These are phyloP conservation scores for Scheffersomyces lignicola DNA, from an alignment of 1,139 yeast genomes.

Conservation along the genomic window DNA sequence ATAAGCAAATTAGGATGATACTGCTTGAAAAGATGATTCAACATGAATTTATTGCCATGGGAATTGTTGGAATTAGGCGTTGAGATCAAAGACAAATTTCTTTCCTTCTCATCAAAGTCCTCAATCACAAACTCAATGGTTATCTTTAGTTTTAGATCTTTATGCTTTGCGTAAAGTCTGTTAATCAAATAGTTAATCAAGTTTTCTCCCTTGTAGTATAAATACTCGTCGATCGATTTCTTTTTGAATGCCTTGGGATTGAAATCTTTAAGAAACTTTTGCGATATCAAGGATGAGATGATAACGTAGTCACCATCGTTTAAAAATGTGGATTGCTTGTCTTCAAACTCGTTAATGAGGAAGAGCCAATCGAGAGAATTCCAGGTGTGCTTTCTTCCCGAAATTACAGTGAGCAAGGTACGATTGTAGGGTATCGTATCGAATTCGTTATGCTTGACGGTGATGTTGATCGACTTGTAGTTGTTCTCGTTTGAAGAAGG, in stretches of 20 bases:
- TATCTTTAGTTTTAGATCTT: slow-evolving; percentile 41
- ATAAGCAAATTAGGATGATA: slow-evolving; percentile 44
- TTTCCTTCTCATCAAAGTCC: slow-evolving; percentile 14
- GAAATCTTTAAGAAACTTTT: slow-evolving; percentile 22
- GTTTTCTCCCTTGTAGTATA: slow-evolving; percentile 40
- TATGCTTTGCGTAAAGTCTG: slow-evolving; percentile 18
- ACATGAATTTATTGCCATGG: slow-evolving; percentile 35
- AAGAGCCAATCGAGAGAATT: slow-evolving; percentile 42
- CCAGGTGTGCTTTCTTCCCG: slow-evolving; percentile 50
- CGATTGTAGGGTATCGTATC: slow-evolving; percentile 22
- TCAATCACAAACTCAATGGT: slow-evolving; percentile 54
- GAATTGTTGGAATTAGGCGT: slow-evolving; percentile 10
- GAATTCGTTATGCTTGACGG: slow-evolving; percentile 36
- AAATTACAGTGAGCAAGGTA: slow-evolving; percentile 38
- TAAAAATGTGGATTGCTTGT: slow-evolving; percentile 21
- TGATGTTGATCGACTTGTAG: slow-evolving; percentile 40
- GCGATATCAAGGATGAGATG: slow-evolving; percentile 40
- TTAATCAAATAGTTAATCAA: slow-evolving; percentile 41
- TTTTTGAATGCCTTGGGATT: slow-evolving; percentile 12
- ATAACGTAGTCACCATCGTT: slow-evolving; percentile 42
- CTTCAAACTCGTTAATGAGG: slow-evolving; percentile 13
- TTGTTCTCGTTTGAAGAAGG: slow-evolving; percentile 42
- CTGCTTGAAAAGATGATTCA: slow-evolving; percentile 37
- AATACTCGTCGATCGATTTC: slow-evolving; percentile 24
- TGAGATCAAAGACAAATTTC: slow-evolving; percentile 3